Base-by-base conservation (phyloP, 2,329 filamentous ascomycete species). In the Talaromyces pinophilus region DNA sequence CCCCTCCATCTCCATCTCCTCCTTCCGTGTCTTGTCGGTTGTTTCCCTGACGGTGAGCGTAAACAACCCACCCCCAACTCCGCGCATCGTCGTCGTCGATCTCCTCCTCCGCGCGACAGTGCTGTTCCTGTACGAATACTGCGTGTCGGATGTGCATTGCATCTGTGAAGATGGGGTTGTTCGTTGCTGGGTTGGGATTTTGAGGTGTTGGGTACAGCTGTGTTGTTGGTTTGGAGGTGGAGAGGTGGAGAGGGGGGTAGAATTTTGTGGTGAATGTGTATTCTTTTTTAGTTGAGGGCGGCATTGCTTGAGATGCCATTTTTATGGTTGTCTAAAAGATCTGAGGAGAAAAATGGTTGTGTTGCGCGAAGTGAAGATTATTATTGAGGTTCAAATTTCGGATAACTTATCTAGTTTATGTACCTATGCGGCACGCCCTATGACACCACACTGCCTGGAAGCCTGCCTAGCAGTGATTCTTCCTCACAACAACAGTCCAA, bases 61-160 rank as follows among this genome's bases (percentile, higher is more conserved):
- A 97, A n/a, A 89, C 83, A 35, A 97, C 89, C 91, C 92, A 97
- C 78, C 97, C 93, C 80, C 89, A 94, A 71, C 88, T 89, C 42
- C 91, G 86, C 0, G 84, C 71, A 76, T 98, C 94, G 75, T 97
- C 92, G 0, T 84, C 80, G 80, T 97, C 94, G 70, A 92, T 85
- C 77, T 98, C 93, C 70, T 88, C 86, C 44, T 90, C 87, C 0
- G 87, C 77, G 0, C 82, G 79, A 33, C 86, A 82, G 25, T 80
- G 77, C 69, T 88, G 87, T 73, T 88, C 86, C 66, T 84, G 78
- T 44, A 86, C 80, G 70, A 85, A 88, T 69, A 88, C 87, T 46
- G 79, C 77, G 65, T 84, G 81, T 44, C 87, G 86, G 5, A 89
- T 81, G 15, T 77, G 76, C 82, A 88, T 86, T 69, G 85, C 86